Percentiles rank a stretch among this genome's conserved stretches.
Conservation (phyloP, 352 stramenopile species). For the Globisporangium nodosum region DNA sequence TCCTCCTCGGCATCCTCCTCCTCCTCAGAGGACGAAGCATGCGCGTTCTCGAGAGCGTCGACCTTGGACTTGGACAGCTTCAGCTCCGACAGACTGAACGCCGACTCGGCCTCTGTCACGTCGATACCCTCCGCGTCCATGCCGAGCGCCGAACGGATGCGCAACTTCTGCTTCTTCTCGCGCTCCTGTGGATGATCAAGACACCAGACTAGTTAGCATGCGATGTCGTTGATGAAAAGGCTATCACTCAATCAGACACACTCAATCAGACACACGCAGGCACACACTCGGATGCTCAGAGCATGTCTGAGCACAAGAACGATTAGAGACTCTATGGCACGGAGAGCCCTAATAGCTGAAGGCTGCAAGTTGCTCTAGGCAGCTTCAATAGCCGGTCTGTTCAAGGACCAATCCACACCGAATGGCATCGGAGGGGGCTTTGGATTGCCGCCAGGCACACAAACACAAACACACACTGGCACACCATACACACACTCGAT, state of each 20-base stretch:
- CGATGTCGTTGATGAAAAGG: neutral
- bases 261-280: constrained; percentile 17
- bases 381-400: constrained; percentile 91
- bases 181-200: constrained; percentile 49
- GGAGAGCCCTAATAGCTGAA: constrained; percentile 85
- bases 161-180: constrained; percentile 82
- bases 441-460: constrained; percentile 65
- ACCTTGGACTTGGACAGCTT: constrained; percentile 75
- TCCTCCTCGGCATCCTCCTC: constrained; percentile 30
- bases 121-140: constrained; percentile 85
- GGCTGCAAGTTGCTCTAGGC: constrained; percentile 82
- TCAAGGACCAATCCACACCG: constrained; percentile 85
- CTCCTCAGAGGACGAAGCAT: constrained; percentile 35
- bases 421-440: constrained; percentile 81
- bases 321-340: constrained; percentile 71
- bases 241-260: constrained; percentile 13
- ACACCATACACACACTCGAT: constrained; percentile 13
- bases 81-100: constrained; percentile 77
- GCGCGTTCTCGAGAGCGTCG: constrained; percentile 70
- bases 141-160: constrained; percentile 68
- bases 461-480: constrained; percentile 11
- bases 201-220: neutral
- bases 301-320: constrained; percentile 90
- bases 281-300: constrained; percentile 4
- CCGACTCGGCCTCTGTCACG: constrained; percentile 70